Percentiles rank a stretch among this genome's conserved stretches.
phyloP scores from a whole-genome alignment of 2,329 filamentous ascomycete species.

The Talaromyces sp. region DNA sequence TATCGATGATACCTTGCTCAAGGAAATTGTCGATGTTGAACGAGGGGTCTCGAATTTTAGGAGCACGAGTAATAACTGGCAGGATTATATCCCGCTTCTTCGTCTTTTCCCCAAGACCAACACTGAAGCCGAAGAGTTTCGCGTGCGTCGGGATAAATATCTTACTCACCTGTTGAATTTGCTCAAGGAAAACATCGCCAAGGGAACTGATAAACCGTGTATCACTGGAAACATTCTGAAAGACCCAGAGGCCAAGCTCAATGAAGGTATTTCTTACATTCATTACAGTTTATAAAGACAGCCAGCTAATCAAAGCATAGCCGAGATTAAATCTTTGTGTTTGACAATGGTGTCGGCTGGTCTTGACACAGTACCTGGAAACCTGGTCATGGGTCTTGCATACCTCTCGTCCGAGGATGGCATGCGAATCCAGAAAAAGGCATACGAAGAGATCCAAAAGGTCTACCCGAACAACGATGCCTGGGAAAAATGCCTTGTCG shows the following conservation, averaged over 20 bases:
- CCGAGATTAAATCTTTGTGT: slow-evolving; percentile 73
- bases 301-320: slow-evolving; percentile 30
- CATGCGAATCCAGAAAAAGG: slow-evolving; percentile 63
- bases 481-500: slow-evolving; percentile 66
- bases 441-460: slow-evolving; percentile 63
- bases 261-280: too few relatives aligned
- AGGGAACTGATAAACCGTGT: slow-evolving; percentile 61
- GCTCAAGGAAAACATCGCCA: slow-evolving; percentile 55
- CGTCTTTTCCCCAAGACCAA: slow-evolving; percentile 59
- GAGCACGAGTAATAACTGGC: slow-evolving; percentile 76
- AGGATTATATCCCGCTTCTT: slow-evolving; percentile 74
- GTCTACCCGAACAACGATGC: slow-evolving; percentile 68
- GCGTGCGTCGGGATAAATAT: slow-evolving; percentile 62
- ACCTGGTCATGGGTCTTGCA: slow-evolving; percentile 72
- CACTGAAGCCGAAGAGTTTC: slow-evolving; percentile 58
- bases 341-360: slow-evolving; percentile 77
- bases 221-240: slow-evolving; percentile 67
- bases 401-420: slow-evolving; percentile 64
- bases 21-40: slow-evolving; percentile 71
- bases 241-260: slow-evolving; percentile 62
- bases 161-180: slow-evolving; percentile 54
- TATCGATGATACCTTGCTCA: slow-evolving; percentile 60
- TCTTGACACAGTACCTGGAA: slow-evolving; percentile 73
- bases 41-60: slow-evolving; percentile 69
- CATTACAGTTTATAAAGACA: too few relatives aligned